Conservation (phyloP, 495 filamentous ascomycete genomes). For the Aspergillus hancockii region DNA sequence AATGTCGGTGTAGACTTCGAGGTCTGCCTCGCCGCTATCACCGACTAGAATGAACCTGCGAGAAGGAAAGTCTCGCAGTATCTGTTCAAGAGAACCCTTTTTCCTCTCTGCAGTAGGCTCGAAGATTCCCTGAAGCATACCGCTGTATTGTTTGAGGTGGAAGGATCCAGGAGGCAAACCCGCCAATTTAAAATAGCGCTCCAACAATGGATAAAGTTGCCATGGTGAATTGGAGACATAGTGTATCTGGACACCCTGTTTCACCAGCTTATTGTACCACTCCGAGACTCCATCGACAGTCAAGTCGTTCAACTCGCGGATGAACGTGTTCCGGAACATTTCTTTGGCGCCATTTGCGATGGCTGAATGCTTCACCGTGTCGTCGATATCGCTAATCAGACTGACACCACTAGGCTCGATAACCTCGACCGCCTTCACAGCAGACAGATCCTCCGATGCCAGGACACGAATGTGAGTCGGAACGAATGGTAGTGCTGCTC, state of each 20-base stretch:
- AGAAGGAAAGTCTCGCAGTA: conserved; percentile 86
- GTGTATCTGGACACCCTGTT: conserved; percentile 81
- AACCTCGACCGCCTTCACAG: conserved; percentile 69
- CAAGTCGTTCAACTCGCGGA: conserved; percentile 78
- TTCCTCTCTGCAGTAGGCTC: conserved; percentile 96
- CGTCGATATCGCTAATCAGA: conserved; percentile 95
- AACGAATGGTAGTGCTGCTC: conserved; percentile 81
- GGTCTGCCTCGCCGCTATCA: conserved; percentile 93
- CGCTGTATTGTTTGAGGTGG: conserved; percentile 92
- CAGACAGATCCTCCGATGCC: conserved; percentile 82
- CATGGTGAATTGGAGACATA: conserved; percentile 95
- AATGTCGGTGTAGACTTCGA: conserved; percentile 97
- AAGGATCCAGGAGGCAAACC: conserved; percentile 85
- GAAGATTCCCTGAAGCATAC: conserved; percentile 96
- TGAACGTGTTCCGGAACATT: conserved; percentile 93
- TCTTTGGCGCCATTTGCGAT: conserved; percentile 84
- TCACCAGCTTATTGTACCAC: conserved; percentile 78
- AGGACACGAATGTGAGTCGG: conserved; percentile 87
- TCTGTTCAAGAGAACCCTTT: conserved; percentile 78
- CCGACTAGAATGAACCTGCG: conserved; percentile 89
- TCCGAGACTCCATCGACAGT: conserved; percentile 82
- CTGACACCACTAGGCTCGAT: conserved; percentile 83
- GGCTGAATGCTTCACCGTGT: conserved; percentile 95
- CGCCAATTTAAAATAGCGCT: conserved; percentile 76
- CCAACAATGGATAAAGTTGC: conserved; percentile 90